Conservation (phyloP, 2,329 filamentous ascomycete genomes). For the Aureobasidium sp. region DNA sequence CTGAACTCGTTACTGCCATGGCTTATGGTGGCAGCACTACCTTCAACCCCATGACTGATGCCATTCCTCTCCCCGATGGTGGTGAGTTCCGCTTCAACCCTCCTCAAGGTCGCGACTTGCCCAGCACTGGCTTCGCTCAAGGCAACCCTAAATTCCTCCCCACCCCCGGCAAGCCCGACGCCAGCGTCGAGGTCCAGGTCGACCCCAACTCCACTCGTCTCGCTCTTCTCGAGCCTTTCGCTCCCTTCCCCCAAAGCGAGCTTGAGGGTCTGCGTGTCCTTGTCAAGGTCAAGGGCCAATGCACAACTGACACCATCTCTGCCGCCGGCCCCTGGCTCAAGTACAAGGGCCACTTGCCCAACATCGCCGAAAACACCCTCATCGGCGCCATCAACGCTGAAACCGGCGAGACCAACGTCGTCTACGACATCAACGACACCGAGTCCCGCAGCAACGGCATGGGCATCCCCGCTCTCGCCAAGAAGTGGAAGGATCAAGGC, state of each 20-base stretch:
- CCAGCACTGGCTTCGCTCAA: constrained; percentile 68
- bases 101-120: constrained; percentile 55
- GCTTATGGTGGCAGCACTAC: constrained; percentile 81
- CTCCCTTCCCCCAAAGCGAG: constrained; percentile 69
- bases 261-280: constrained; percentile 74
- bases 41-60: constrained; percentile 93
- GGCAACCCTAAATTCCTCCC: constrained; percentile 71
- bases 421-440: constrained; percentile 76
- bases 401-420: constrained; percentile 85
- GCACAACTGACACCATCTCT: constrained; percentile 97
- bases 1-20: constrained; percentile 95
- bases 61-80: constrained; percentile 71
- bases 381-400: constrained; percentile 91
- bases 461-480: constrained; percentile 81
- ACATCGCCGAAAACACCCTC: constrained; percentile 95
- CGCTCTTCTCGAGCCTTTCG: constrained; percentile 84
- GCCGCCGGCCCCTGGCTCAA: constrained; percentile 96
- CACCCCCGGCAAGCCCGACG: constrained; percentile 62
- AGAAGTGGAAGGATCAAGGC: constrained; percentile 68
- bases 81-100: constrained; percentile 73
- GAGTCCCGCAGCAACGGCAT: constrained; percentile 36
- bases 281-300: constrained; percentile 95
- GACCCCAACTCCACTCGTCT: constrained; percentile 84
- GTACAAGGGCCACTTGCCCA: constrained; percentile 97
- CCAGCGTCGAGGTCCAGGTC: constrained; percentile 65